Evolutionary conservation across 1,284 basidiomycete species (phyloP).

Genomic region (Caloboletus firmus): DNA sequence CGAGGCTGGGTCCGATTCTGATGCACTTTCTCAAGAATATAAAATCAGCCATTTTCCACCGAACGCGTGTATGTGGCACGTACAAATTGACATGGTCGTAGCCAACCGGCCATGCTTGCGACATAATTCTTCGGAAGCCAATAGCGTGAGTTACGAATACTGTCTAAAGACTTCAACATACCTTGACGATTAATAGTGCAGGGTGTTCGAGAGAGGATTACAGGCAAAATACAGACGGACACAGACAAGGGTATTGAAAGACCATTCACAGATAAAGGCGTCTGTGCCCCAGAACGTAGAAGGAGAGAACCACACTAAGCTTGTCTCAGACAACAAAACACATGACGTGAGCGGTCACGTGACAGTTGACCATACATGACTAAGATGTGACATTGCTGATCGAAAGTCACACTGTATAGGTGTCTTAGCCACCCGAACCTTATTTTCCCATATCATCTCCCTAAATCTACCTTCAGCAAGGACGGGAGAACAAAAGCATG

Average conservation of each 20-base stretch:
- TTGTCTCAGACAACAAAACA: conserved; percentile 9
- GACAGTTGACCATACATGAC: background rate
- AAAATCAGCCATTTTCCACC: background rate
- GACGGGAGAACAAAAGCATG: conserved; percentile 30
- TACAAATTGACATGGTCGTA: conserved; percentile 20
- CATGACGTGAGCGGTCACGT: conserved; percentile 25
- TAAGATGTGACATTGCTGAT: conserved; percentile 17
- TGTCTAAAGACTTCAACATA: background rate
- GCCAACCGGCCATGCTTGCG: conserved; percentile 25
- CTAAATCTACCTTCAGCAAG: conserved; percentile 10
- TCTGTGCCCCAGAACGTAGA: background rate
- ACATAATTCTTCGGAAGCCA: conserved; percentile 19
- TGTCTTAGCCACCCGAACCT: conserved; percentile 34
- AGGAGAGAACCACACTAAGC: background rate
- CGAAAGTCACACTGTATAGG: conserved; percentile 39
- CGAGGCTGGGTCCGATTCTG: conserved; percentile 32
- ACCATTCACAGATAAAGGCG: conserved; percentile 20
- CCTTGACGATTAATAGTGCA: background rate
- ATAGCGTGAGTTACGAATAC: conserved; percentile 7
- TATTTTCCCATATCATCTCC: conserved; percentile 28
- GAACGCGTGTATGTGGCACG: conserved; percentile 7
- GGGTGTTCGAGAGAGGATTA: background rate
- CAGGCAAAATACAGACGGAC: background rate
- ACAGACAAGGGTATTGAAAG: conserved; percentile 1
- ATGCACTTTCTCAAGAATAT: conserved; percentile 7